A percentile compares a stretch with the other conserved stretches of the same genome.
Conservation (phyloP, 2,329 filamentous ascomycete species). For the Penicillium sp. region DNA sequence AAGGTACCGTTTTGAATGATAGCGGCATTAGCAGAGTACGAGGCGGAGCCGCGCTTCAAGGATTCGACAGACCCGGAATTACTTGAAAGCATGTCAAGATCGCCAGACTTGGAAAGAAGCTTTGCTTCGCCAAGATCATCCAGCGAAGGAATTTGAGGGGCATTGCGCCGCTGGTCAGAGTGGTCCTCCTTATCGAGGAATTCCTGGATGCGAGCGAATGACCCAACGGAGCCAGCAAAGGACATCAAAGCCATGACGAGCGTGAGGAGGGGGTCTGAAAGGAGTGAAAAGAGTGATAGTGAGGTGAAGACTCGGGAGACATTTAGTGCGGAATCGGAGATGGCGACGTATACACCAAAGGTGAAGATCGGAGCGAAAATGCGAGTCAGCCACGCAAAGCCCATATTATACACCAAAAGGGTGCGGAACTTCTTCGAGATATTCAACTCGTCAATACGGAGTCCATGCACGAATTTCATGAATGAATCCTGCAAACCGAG, state of each 20-base stretch:
- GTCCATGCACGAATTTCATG: constrained; percentile 40
- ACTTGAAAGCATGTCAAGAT: constrained; percentile 28
- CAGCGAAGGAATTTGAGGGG: constrained; percentile 13
- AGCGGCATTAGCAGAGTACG: constrained; percentile 33
- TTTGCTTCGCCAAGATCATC: constrained; percentile 26
- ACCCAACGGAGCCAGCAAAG: constrained; percentile 49
- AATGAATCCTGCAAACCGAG: constrained; percentile 49
- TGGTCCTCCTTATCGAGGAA: constrained; percentile 44
- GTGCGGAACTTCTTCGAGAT: constrained; percentile 46
- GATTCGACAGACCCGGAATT: constrained; percentile 28
- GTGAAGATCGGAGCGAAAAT: constrained; percentile 50
- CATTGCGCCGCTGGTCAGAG: constrained; percentile 27
- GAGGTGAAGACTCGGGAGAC: constrained; percentile 51
- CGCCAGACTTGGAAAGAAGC: constrained; percentile 21
- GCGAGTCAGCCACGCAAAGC: constrained; percentile 43
- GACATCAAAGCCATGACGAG: constrained; percentile 50
- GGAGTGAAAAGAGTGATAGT: constrained; percentile 50
- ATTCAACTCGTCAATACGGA: constrained; percentile 45
- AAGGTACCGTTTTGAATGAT: constrained; percentile 50
- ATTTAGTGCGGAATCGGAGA: constrained; percentile 44
- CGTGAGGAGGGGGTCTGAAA: constrained; percentile 49
- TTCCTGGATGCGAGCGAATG: constrained; percentile 50
- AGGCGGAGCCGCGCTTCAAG: constrained; percentile 19
- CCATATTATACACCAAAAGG: constrained; percentile 47
- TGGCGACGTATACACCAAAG: constrained; percentile 48